phyloP scores from a whole-genome alignment of 23 red algal genomes.

The Cyanidium caldarium region DNA sequence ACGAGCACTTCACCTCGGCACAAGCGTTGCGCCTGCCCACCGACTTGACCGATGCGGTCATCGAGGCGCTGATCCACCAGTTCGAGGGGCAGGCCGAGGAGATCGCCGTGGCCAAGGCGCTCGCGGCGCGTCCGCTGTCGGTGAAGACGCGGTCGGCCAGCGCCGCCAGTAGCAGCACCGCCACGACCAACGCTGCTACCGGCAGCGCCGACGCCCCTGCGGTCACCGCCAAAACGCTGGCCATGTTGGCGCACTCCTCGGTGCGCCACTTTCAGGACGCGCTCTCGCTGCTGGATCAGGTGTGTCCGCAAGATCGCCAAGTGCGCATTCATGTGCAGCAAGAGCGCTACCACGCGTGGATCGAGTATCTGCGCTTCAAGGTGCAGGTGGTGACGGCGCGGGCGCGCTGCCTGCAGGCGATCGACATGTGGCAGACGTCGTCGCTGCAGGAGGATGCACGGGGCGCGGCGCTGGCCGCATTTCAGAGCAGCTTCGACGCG shows the following conservation, averaged over 20 bases:
- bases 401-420: not conserved
- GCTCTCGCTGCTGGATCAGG: not conserved
- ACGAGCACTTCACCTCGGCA: not conserved
- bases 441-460: not conserved
- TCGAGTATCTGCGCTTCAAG: conserved; percentile 1
- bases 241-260: not conserved
- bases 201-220: conserved; percentile 29
- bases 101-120: conserved; percentile 17
- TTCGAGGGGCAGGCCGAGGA: conserved; percentile 13
- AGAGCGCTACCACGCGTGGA: not conserved
- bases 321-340: not conserved
- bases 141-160: conserved; percentile 22
- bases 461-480: not conserved
- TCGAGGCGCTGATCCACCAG: conserved; percentile 28
- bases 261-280: not conserved
- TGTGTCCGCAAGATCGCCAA: not conserved
- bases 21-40: not conserved
- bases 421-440: not conserved
- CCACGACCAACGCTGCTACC: conserved; percentile 18
- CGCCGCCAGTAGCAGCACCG: conserved; percentile 16
- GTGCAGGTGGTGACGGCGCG: not conserved
- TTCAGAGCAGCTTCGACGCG: not conserved
- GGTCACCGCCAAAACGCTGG: conserved; percentile 25
- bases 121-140: conserved; percentile 22
- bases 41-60: conserved; percentile 30